phyloP scores from a whole-genome alignment of 2,329 filamentous ascomycete species.

The Botrytis medusae region DNA sequence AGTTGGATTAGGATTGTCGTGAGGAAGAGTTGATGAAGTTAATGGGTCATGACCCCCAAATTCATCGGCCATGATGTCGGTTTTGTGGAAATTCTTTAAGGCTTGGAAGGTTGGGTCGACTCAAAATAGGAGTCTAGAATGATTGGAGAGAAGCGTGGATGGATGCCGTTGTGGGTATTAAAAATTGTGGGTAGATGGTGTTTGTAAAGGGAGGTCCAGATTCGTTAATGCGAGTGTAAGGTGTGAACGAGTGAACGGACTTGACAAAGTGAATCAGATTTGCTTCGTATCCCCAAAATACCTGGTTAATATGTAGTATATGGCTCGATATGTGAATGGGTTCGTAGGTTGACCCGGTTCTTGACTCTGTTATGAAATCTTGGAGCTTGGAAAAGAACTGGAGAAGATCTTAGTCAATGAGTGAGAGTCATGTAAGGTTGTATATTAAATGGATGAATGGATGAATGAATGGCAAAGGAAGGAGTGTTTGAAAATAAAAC shows the following conservation, averaged over 20 bases:
- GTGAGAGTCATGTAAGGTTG: slow-evolving; percentile 3
- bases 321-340: not conserved
- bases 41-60: slow-evolving; percentile 1
- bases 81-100: slow-evolving; percentile 1
- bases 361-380: not conserved
- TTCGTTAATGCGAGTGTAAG: not conserved
- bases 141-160: not conserved
- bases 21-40: slow-evolving; percentile 18
- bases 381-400: not conserved
- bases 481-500: not conserved
- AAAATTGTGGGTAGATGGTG: not conserved
- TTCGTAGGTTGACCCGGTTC: not conserved
- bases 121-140: not conserved
- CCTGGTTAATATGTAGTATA: not conserved
- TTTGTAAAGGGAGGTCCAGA: not conserved
- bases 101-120: not conserved
- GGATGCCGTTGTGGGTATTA: not conserved
- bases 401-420: not conserved
- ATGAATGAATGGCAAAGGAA: not conserved
- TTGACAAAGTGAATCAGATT: not conserved
- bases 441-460: not conserved
- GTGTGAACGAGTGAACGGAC: slow-evolving; percentile 1
- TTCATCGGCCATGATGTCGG: slow-evolving; percentile 15
- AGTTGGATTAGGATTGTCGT: not conserved
- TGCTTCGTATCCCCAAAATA: not conserved